Evolutionary conservation across 163 green algal genomes (phyloP).

Genomic region (Trebouxia gelatinosa): DNA sequence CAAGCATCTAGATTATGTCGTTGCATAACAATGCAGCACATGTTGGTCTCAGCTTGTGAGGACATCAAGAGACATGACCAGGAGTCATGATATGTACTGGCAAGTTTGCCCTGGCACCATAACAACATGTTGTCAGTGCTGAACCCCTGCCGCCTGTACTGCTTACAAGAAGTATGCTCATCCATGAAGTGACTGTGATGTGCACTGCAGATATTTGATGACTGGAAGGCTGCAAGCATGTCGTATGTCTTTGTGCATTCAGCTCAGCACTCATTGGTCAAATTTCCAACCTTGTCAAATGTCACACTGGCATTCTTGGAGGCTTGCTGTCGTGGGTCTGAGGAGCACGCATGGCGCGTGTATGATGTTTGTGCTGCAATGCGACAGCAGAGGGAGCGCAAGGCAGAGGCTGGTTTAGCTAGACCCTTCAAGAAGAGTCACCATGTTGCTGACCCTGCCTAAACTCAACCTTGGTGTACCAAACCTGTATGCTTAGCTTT

Average conservation of each 20-base stretch:
- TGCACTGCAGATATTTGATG: slow-evolving; percentile 57
- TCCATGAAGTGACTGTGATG: slow-evolving; percentile 37
- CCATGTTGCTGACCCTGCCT: slow-evolving; percentile 43
- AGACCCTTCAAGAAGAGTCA: slow-evolving; percentile 49
- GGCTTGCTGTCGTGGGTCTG: slow-evolving; percentile 45
- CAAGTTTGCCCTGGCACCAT: not conserved
- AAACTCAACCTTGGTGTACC: too few relatives aligned
- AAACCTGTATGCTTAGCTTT: too few relatives aligned
- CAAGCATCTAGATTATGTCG: not conserved
- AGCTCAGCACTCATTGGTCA: not conserved
- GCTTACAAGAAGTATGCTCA: not conserved
- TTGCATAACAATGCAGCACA: too few relatives aligned
- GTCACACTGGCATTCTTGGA: slow-evolving; percentile 67
- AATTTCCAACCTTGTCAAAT: slow-evolving; percentile 49
- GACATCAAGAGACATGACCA: not conserved
- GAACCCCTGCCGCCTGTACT: not conserved
- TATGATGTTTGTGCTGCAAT: slow-evolving; percentile 69
- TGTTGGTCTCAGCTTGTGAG: not conserved
- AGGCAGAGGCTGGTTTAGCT: slow-evolving; percentile 41
- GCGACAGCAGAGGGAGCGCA: slow-evolving; percentile 58
- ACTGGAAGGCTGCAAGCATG: slow-evolving; percentile 55
- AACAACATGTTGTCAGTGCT: not conserved
- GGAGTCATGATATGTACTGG: not conserved
- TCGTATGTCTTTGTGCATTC: slow-evolving; percentile 25
- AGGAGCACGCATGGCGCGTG: slow-evolving; percentile 52